Evolutionary conservation across 176 grass and related monocot species (phyloP), one percentile per base, ranked within the genome.

Genomic region (Paspalum notatum): DNA sequence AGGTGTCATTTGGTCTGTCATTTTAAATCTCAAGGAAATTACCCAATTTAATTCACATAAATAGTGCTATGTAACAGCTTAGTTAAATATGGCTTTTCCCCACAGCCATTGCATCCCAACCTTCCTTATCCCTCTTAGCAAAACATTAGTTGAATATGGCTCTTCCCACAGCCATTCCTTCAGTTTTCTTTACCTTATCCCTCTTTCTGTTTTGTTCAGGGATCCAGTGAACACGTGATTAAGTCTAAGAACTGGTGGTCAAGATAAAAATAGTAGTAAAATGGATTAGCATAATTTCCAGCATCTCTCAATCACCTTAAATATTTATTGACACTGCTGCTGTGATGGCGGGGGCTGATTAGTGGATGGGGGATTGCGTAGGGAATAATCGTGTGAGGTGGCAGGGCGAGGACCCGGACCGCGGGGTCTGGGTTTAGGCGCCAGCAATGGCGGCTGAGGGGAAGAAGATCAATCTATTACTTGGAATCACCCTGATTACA

Each of bases 151-250:
- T 45, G 38, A 64, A 41, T 44, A 21, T 51, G 44, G 2, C 32
- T 60, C 49, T 69, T 69, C 43, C 67, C 68, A 76, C 42, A 61
- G 32, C 43, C 22, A 76, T 13, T 62, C 5, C 9, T 7, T 27
- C 59, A 12, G 63, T 49, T 24, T 37, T 77, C 44, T 24, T 77
- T 76, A 9, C 12, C 12, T 60, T 82, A 41, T 43, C 9, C 51
- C 52, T 60, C 52, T 56, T 22, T 84, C 55, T 7, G 60, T 12
- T 66, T 0, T 50, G 27, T 69, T 62, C 24, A 52, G 40, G 38
- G 18, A 85, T 82, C 12, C 72, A 45, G 72, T 79, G 44, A 72
- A 73, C 59, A 71, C 2, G 5, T 71, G n/a, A n/a, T 46, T 76
- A 74, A 27, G 47, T 60, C 46, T 74, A 73, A 49, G 50, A 72